Conservation (phyloP, 352 stramenopile genomes). For the Phytophthora nicotianae region DNA sequence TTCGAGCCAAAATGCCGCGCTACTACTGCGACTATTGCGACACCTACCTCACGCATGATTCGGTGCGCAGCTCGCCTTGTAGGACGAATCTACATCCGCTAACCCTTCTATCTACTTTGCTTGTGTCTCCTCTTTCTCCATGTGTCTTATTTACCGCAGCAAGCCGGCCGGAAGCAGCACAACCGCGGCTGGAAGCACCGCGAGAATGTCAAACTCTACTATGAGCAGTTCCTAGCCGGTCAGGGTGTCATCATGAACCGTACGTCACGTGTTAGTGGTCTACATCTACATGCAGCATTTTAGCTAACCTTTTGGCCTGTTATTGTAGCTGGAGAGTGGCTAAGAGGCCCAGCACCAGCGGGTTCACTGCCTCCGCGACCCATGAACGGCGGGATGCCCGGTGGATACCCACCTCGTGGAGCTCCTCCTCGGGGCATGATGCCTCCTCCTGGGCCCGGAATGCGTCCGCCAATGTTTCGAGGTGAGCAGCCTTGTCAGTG, state of each 20-base stretch:
- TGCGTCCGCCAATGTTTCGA: conserved; percentile 79
- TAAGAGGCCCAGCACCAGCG: conserved; percentile 44
- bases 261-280: conserved; percentile 32
- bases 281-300: background rate
- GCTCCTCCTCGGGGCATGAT: conserved; percentile 79
- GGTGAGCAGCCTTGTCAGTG: conserved; percentile 27
- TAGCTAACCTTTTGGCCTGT: conserved; percentile 1
- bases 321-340: conserved; percentile 72
- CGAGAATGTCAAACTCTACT: conserved; percentile 95
- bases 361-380: conserved; percentile 59
- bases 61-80: conserved; percentile 44
- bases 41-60: conserved; percentile 95
- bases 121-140: conserved; percentile 14
- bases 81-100: background rate
- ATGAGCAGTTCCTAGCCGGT: conserved; percentile 87
- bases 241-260: conserved; percentile 80
- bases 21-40: conserved; percentile 97
- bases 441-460: conserved; percentile 53
- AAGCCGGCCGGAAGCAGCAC: conserved; percentile 93
- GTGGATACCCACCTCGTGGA: conserved; percentile 70
- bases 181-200: conserved; percentile 95
- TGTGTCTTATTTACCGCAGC: conserved; percentile 39
- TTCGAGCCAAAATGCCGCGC: conserved; percentile 73
- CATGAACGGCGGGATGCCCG: conserved; percentile 40
- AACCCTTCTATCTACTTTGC: conserved; percentile 1